Evolutionary conservation across 1,139 yeast genomes (phyloP).

Genomic region (Kluyveromyces sp.): DNA sequence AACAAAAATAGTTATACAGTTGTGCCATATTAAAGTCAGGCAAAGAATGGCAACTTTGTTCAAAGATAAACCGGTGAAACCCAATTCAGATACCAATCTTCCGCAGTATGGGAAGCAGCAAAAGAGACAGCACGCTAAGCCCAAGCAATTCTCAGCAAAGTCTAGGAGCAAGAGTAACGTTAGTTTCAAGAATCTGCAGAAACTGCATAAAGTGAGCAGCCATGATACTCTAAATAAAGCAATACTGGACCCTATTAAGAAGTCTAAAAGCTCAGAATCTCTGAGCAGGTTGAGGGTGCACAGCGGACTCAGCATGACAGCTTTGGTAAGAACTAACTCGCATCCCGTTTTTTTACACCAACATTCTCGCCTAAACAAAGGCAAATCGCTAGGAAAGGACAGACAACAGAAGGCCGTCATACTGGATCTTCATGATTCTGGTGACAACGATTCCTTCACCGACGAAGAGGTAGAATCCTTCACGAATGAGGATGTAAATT

Average conservation of each 20-base stretch:
- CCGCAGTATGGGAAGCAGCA: slow-evolving; percentile 8
- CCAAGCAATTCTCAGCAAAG: slow-evolving; percentile 28
- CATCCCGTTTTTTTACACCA: slow-evolving; percentile 16
- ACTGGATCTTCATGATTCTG: slow-evolving; percentile 19
- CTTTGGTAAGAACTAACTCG: slow-evolving; percentile 22
- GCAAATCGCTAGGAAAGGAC: slow-evolving; percentile 19
- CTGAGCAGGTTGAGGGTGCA: slow-evolving; percentile 25
- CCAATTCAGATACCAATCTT: slow-evolving; percentile 14
- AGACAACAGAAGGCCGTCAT: slow-evolving; percentile 27
- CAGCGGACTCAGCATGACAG: slow-evolving; percentile 31
- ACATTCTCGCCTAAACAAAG: slow-evolving; percentile 17
- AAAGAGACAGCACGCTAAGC: slow-evolving; percentile 7
- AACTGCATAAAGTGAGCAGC: slow-evolving; percentile 19
- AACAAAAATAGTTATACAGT: too few species aligned
- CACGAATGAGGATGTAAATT: slow-evolving; percentile 34
- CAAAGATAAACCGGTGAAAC: slow-evolving; percentile 14
- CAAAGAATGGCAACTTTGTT: neutral
- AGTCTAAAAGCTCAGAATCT: slow-evolving; percentile 27
- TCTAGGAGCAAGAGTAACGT: slow-evolving; percentile 30
- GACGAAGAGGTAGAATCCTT: slow-evolving; percentile 25
- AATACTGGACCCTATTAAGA: slow-evolving; percentile 18
- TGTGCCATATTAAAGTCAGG: too few species aligned
- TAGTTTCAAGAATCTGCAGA: slow-evolving; percentile 27
- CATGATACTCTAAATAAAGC: slow-evolving; percentile 20
- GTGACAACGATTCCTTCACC: slow-evolving; percentile 17